Base-by-base conservation (phyloP, 768 basidiomycete genomes). In the Leucogyrophana mollusca region DNA sequence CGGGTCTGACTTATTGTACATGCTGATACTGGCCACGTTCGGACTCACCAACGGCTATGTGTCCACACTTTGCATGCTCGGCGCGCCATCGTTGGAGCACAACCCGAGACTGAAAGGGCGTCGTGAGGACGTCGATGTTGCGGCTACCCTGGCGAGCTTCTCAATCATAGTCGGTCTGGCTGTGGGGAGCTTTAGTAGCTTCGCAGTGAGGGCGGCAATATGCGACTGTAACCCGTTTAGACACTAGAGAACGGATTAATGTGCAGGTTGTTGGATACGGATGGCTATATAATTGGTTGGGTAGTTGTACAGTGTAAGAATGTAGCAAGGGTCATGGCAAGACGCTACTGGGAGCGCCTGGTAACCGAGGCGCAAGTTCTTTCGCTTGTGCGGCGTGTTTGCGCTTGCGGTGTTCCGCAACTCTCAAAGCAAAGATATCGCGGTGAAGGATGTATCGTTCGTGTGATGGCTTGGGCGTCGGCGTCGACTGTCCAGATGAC, bases 11-110 rank as follows among this genome's bases (percentile, higher is more conserved):
- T 40, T 79, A 30, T 39, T 84, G 9, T 95, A 82, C 70, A 82
- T 94, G 79, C 24, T 79, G 20, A 77, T 94, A 43, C 66, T 95
- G 9, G 68, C 89, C 40, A 46, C 66, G 2, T 90, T 94, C 59
- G 91, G 89, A n/a, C 60, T 79, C 37, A 80, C 87, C 8, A 93
- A 90, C 53, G 94, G 93, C 33, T 91, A 87, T 59, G 67, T 93
- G 22, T 80, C 82, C 10, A 87, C 85, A 51, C 53, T 87, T 46
- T 83, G 83, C 60, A 82, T 92, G 80, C 92, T 95, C 71, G 73
- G 87, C 23, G 89, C 85, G 9, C 80, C 92, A 2, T 92, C 90
- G 2, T 66, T 90, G 2, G 79, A 85, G 50, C 85, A 92, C 57
- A 94, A 94, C 58, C 82, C 82, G 13, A 72, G 76, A 34, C 64